Base-by-base conservation (phyloP, 192 early-diverging fungal species). In the Obelidium mucronatum region DNA sequence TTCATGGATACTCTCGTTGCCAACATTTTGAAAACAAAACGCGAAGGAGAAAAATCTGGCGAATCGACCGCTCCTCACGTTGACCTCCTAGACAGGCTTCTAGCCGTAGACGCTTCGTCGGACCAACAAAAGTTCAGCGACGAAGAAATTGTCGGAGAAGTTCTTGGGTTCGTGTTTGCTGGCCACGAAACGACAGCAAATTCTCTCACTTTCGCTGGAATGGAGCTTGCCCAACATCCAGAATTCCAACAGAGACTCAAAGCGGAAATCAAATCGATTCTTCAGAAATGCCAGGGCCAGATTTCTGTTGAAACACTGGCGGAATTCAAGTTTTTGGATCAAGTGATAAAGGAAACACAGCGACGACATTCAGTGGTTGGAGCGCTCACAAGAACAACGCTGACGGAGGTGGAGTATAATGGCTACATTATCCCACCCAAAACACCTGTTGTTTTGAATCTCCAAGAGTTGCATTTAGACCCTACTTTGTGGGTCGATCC, bases 51-150 rank as follows among this genome's bases (percentile, higher is more conserved):
- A 48, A 54, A 31, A 37, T n/a, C n/a, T 11, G 54, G 13, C 34
- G 13, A 15, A 11, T 51, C 34, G 30, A n/a, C 24, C 28, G 8
- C 53, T 5, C 22, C 31, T 24, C 40, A 66, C 22, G 30, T 74
- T 54, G 82, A 86, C 73, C n/a, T 86, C 1, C 66, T 86, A 59
- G 81, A 86, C 31, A 73, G 84, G 2, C 56, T 86, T 3, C 35
- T 86, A 37, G 36, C 19, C 13, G 36, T 48, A 26, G 65, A 77
- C 33, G 52, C 35, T 17, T 24, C 39, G n/a, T 15, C 44, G 11
- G 51, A 33, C 4, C 51, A 48, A 2, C 28, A 42, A 13, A 33
- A 64, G 30, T 82, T 84, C 61, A 73, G 72, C 5, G 62, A 77
- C 22, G 71, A 78, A 24, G 85, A 86, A 65, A 75, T 86, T 35